These are phyloP conservation scores for Arctium minus DNA, from an alignment of 129 eudicot genomes.

Conservation along the genomic window DNA sequence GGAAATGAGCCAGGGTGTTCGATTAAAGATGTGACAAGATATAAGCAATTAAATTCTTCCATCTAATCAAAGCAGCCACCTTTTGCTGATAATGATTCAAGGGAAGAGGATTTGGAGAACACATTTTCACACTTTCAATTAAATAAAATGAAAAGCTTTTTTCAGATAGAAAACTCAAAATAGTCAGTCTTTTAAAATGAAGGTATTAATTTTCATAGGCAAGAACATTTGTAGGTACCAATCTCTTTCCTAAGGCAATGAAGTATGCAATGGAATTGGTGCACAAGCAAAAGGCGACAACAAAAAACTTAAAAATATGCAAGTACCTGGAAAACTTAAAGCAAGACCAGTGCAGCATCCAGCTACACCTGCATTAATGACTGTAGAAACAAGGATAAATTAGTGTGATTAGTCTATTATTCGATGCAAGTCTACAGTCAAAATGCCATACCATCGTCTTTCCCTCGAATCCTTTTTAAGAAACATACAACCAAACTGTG, in stretches of 20 bases:
- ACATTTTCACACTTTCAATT: too few relatives aligned
- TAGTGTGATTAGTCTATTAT: neutral
- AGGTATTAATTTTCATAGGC: neutral
- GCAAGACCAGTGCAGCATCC: conserved; percentile 99
- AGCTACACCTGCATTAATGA: conserved; percentile 89
- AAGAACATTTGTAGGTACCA: neutral
- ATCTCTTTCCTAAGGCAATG: neutral
- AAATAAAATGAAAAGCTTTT: neutral
- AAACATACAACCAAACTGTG: conserved; percentile 87
- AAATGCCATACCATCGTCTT: conserved; percentile 74
- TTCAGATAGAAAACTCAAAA: neutral
- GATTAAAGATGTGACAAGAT: neutral
- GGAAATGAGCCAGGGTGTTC: neutral
- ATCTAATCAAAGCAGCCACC: too few relatives aligned
- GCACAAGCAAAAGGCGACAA: neutral
- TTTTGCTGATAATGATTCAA: too few relatives aligned
- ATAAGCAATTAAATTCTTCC: too few relatives aligned
- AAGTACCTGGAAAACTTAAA: conserved; percentile 83
- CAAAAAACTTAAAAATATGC: neutral
- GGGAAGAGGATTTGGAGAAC: too few relatives aligned
- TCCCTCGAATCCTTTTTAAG: conserved; percentile 81
- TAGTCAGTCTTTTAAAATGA: neutral
- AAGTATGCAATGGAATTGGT: neutral
- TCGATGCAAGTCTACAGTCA: neutral
- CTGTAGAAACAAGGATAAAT: conserved; percentile 36